These are phyloP conservation scores for Xerocomus tenax DNA, from an alignment of 1,284 basidiomycete genomes.

Conservation along the genomic window DNA sequence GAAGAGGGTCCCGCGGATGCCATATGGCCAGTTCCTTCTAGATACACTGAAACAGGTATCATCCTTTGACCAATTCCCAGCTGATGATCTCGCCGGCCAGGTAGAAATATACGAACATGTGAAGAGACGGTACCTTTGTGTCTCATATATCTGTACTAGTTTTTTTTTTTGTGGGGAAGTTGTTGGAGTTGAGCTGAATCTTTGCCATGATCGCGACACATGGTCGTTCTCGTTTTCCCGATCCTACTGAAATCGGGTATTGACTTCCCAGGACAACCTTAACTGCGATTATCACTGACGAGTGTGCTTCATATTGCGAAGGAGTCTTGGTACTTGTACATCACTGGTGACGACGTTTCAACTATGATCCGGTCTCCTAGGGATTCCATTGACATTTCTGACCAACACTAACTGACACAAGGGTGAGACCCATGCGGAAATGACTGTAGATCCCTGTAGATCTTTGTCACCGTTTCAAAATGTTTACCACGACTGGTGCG, in stretches of 20 bases:
- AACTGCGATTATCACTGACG: slow-evolving; percentile 1
- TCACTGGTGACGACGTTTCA: slow-evolving; percentile 17
- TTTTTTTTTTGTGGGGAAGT: background rate
- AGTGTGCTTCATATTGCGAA: slow-evolving; percentile 20
- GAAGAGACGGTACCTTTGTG: slow-evolving; percentile 15
- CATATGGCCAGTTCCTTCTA: slow-evolving; percentile 12
- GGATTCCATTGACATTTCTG: slow-evolving; percentile 7
- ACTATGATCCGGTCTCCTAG: slow-evolving; percentile 17
- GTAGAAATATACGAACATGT: slow-evolving; percentile 23
- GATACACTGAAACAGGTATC: slow-evolving; percentile 31
- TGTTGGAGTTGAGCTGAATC: slow-evolving; percentile 1
- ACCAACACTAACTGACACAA: slow-evolving; percentile 6
- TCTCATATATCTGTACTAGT: slow-evolving; percentile 7
- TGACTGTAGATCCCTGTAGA: slow-evolving; percentile 15
- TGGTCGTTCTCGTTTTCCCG: background rate
- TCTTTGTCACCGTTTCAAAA: slow-evolving; percentile 22
- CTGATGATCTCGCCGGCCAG: slow-evolving; percentile 20
- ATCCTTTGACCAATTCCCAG: slow-evolving; percentile 24
- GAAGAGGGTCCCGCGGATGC: slow-evolving; percentile 16
- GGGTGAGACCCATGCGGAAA: slow-evolving; percentile 11
- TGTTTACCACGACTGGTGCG: slow-evolving; percentile 17
- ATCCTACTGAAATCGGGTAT: background rate
- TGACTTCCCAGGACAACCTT: slow-evolving; percentile 9
- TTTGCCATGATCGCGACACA: background rate
- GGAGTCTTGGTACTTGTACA: slow-evolving; percentile 1